Conservation (phyloP, 225 moss, liverwort and hornwort genomes). For the Takakia lepidozioides region DNA sequence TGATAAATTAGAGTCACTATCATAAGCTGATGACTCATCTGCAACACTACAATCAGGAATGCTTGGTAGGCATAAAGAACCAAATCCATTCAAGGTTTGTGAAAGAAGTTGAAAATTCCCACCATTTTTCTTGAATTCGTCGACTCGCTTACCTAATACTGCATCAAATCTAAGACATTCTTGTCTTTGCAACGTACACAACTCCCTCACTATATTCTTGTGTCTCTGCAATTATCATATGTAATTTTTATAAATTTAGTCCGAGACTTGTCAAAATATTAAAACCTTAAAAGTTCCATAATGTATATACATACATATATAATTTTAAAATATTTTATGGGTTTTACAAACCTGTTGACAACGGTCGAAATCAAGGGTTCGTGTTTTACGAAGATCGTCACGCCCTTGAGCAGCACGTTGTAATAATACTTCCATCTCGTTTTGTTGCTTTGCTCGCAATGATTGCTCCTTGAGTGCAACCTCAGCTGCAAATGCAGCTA, state of each 20-base stretch:
- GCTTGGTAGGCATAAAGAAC: slow-evolving; percentile 45
- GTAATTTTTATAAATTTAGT: too few relatives aligned
- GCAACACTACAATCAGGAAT: slow-evolving; percentile 41
- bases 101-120: slow-evolving; percentile 81
- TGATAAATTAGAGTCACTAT: slow-evolving; percentile 23
- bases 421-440: slow-evolving; percentile 83
- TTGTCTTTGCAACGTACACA: slow-evolving; percentile 61
- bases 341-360: slow-evolving; percentile 64
- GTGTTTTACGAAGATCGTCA: slow-evolving; percentile 76
- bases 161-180: slow-evolving; percentile 64
- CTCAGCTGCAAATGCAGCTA: slow-evolving; percentile 71
- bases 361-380: slow-evolving; percentile 64
- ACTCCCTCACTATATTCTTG: slow-evolving; percentile 69
- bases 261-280: too few relatives aligned
- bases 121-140: slow-evolving; percentile 64
- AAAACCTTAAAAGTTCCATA: too few relatives aligned
- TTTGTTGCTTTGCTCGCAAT: slow-evolving; percentile 75
- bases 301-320: too few relatives aligned
- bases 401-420: slow-evolving; percentile 93
- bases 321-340: too few relatives aligned
- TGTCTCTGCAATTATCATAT: slow-evolving; percentile 42
- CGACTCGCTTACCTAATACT: slow-evolving; percentile 60
- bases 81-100: slow-evolving; percentile 66
- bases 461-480: slow-evolving; percentile 78
- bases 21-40: slow-evolving; percentile 37